phyloP scores from a whole-genome alignment of 495 filamentous ascomycete species.

The Rusavskia elegans region DNA sequence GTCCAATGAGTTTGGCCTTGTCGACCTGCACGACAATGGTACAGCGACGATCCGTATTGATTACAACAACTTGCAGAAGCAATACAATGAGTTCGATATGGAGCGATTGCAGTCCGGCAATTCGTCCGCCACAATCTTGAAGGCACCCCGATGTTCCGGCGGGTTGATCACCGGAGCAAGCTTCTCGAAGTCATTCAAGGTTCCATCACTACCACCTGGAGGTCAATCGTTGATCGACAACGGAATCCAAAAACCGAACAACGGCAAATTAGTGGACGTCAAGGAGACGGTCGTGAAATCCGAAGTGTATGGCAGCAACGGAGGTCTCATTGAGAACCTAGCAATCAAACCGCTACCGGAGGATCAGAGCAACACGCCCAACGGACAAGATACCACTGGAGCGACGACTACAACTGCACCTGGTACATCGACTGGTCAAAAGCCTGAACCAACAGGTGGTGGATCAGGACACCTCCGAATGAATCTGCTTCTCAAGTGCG shows the following conservation, averaged over 20 bases:
- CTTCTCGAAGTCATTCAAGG: conserved; percentile 63
- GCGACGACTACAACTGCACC: neutral
- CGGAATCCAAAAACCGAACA: conserved; percentile 34
- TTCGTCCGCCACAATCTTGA: conserved; percentile 31
- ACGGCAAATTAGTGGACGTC: conserved; percentile 44
- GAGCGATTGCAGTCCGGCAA: conserved; percentile 42
- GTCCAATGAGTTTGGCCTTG: conserved; percentile 63
- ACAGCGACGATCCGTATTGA: conserved; percentile 50
- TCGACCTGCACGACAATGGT: conserved; percentile 48
- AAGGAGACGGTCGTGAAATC: conserved; percentile 31
- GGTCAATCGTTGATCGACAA: conserved; percentile 34
- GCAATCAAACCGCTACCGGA: conserved; percentile 33
- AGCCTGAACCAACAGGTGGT: neutral
- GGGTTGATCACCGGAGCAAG: conserved; percentile 42
- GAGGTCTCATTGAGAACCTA: conserved; percentile 34
- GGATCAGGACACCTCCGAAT: neutral
- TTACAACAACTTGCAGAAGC: conserved; percentile 56
- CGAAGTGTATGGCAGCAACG: conserved; percentile 38
- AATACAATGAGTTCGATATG: conserved; percentile 62
- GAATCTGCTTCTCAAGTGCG: neutral
- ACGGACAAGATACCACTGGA: conserved; percentile 19
- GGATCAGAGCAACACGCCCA: conserved; percentile 40
- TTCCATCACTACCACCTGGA: conserved; percentile 41
- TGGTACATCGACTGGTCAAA: neutral
- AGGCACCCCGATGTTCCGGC: conserved; percentile 40